Percentiles rank a stretch among this genome's conserved stretches.
Conservation (phyloP, 2,329 filamentous ascomycete species). For the Hymenoscyphus repandus region DNA sequence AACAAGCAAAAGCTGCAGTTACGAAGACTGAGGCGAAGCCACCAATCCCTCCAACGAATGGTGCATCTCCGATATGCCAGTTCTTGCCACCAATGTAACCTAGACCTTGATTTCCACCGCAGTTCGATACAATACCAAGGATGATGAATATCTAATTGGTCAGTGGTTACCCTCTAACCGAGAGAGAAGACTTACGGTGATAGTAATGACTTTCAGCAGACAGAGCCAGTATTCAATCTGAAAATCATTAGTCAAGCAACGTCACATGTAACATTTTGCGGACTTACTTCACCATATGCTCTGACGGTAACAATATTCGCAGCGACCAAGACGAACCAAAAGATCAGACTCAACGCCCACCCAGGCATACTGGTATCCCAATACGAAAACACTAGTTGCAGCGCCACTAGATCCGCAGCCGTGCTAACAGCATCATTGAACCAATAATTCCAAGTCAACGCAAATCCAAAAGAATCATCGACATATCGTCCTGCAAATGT, state of each 20-base stretch:
- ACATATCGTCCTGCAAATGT: slow-evolving; percentile 50
- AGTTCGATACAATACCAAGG: slow-evolving; percentile 55
- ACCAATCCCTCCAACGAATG: slow-evolving; percentile 60
- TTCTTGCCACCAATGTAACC: slow-evolving; percentile 53
- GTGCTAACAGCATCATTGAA: slow-evolving; percentile 60
- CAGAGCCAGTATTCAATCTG: slow-evolving; percentile 52
- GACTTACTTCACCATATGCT: slow-evolving; percentile 46
- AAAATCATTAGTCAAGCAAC: not conserved
- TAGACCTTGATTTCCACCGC: slow-evolving; percentile 48
- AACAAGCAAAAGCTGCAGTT: slow-evolving; percentile 55
- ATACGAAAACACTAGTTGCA: slow-evolving; percentile 54
- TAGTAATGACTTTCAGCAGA: slow-evolving; percentile 48
- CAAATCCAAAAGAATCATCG: slow-evolving; percentile 49
- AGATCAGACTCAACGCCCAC: slow-evolving; percentile 58
- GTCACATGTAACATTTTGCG: not conserved
- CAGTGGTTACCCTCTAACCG: not conserved
- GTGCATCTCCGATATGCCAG: slow-evolving; percentile 54
- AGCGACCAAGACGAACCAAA: slow-evolving; percentile 49
- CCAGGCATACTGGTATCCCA: slow-evolving; percentile 59
- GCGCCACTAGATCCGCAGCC: slow-evolving; percentile 54
- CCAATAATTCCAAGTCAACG: slow-evolving; percentile 56
- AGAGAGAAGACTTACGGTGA: slow-evolving; percentile 34
- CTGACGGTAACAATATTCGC: slow-evolving; percentile 48
- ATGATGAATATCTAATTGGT: slow-evolving; percentile 53
- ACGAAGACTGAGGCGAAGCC: slow-evolving; percentile 62